Evolutionary conservation across 495 filamentous ascomycete genomes (phyloP).

Genomic region (Penicillium roqueforti): DNA sequence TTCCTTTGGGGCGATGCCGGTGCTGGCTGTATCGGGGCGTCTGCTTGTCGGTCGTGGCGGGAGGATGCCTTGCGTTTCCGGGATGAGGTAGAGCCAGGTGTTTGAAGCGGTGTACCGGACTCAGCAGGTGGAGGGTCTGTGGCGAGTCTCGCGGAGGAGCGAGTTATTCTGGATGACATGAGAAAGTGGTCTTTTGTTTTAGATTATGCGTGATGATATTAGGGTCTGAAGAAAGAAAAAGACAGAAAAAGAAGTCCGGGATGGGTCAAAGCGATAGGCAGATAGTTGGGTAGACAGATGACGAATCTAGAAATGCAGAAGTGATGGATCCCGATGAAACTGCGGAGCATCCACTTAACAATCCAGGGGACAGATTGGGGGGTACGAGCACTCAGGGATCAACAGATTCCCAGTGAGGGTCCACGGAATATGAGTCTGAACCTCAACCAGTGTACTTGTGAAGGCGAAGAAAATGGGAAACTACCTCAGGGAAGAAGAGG

Average conservation of each 20-base stretch:
- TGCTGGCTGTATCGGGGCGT: slow-evolving; percentile 38
- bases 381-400: neutral
- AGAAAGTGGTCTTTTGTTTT: slow-evolving; percentile 43
- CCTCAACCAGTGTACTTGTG: neutral
- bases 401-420: neutral
- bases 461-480: slow-evolving; percentile 24
- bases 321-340: neutral
- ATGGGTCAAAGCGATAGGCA: slow-evolving; percentile 11
- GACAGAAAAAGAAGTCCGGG: slow-evolving; percentile 7
- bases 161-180: slow-evolving; percentile 82
- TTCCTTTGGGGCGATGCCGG: slow-evolving; percentile 42
- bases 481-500: slow-evolving; percentile 48
- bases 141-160: slow-evolving; percentile 73
- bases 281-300: slow-evolving; percentile 9
- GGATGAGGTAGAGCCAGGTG: slow-evolving; percentile 38
- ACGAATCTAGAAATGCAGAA: slow-evolving; percentile 2
- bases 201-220: slow-evolving; percentile 6
- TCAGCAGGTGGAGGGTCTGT: slow-evolving; percentile 50
- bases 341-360: neutral
- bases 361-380: neutral
- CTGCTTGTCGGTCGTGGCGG: slow-evolving; percentile 36
- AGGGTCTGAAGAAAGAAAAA: slow-evolving; percentile 1
- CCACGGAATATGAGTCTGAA: neutral
- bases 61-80: slow-evolving; percentile 57
- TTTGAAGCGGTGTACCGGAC: slow-evolving; percentile 34